A percentile compares a stretch with the other conserved stretches of the same genome.
phyloP scores from a whole-genome alignment of 176 grass and related monocot genomes.

The Eleusine coracana region DNA sequence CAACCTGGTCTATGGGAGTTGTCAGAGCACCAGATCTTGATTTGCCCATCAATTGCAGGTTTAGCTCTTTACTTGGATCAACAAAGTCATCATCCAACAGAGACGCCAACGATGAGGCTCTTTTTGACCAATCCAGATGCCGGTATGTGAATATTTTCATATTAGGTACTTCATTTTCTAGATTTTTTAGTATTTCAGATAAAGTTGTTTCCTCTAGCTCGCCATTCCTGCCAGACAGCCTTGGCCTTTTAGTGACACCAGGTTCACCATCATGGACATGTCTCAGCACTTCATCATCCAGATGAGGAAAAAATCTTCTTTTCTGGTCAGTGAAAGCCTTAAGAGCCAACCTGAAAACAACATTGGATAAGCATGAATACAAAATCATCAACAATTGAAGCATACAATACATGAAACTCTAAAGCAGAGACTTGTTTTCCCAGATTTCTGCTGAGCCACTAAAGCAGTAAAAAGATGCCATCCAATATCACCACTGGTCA shows the following conservation, averaged over 20 bases:
- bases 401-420: constrained; percentile 3
- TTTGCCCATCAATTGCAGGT: constrained; percentile 59
- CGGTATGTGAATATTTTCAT: constrained; percentile 77
- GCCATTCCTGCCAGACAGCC: constrained; percentile 40
- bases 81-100: constrained; percentile 61
- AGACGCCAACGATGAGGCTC: constrained; percentile 68
- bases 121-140: constrained; percentile 92
- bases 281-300: constrained; percentile 76
- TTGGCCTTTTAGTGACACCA: constrained; percentile 55
- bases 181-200: constrained; percentile 72
- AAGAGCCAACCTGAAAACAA: constrained; percentile 84
- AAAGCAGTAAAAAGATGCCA: background rate
- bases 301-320: constrained; percentile 89
- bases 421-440: background rate
- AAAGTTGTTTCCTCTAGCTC: constrained; percentile 64
- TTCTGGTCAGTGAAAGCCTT: constrained; percentile 99
- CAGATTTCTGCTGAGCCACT: constrained; percentile 21
- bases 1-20: constrained; percentile 61
- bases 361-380: constrained; percentile 2
- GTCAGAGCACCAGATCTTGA: constrained; percentile 35
- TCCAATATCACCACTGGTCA: background rate
- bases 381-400: constrained; percentile 7
- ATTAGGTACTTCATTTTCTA: constrained; percentile 68
- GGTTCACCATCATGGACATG: constrained; percentile 57
- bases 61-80: constrained; percentile 67